Conservation (phyloP, 306 rosid genomes). For the Betula pendula region DNA sequence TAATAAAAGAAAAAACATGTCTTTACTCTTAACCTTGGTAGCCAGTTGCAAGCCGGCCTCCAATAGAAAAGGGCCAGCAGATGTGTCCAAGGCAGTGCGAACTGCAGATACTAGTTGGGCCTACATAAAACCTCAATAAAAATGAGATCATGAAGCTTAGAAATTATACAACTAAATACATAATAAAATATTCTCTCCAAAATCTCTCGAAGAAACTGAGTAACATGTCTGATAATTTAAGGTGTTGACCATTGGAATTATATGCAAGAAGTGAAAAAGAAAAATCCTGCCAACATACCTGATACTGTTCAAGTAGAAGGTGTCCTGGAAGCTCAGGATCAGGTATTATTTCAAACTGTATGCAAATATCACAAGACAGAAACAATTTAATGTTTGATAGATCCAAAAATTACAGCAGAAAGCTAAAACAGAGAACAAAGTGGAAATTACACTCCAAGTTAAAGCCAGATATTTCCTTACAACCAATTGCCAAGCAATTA, state of each 20-base stretch:
- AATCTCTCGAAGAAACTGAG: slow-evolving; percentile 19
- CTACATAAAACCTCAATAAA: slow-evolving; percentile 49
- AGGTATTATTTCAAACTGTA: slow-evolving; percentile 69
- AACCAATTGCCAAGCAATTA: neutral
- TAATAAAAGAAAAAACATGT: slow-evolving; percentile 21
- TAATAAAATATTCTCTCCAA: neutral
- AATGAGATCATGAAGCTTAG: slow-evolving; percentile 25
- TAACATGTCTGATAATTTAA: neutral
- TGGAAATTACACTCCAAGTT: slow-evolving; percentile 17
- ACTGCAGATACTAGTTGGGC: slow-evolving; percentile 97
- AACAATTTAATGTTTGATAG: slow-evolving; percentile 21
- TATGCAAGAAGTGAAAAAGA: slow-evolving; percentile 15
- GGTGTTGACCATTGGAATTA: neutral
- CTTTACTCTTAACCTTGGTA: slow-evolving; percentile 65
- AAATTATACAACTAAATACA: slow-evolving; percentile 22
- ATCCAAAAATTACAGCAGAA: slow-evolving; percentile 16
- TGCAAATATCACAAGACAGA: slow-evolving; percentile 39
- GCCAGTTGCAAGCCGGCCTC: slow-evolving; percentile 97
- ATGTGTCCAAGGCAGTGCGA: slow-evolving; percentile 88
- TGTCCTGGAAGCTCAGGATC: slow-evolving; percentile 99
- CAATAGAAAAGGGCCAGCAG: slow-evolving; percentile 86
- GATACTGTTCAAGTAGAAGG: slow-evolving; percentile 90
- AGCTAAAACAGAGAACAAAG: slow-evolving; percentile 16
- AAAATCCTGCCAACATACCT: slow-evolving; percentile 48
- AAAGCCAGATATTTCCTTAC: slow-evolving; percentile 5